Base-by-base conservation (phyloP, 2,329 filamentous ascomycete species). In the Ceratocystis alfenasii region DNA sequence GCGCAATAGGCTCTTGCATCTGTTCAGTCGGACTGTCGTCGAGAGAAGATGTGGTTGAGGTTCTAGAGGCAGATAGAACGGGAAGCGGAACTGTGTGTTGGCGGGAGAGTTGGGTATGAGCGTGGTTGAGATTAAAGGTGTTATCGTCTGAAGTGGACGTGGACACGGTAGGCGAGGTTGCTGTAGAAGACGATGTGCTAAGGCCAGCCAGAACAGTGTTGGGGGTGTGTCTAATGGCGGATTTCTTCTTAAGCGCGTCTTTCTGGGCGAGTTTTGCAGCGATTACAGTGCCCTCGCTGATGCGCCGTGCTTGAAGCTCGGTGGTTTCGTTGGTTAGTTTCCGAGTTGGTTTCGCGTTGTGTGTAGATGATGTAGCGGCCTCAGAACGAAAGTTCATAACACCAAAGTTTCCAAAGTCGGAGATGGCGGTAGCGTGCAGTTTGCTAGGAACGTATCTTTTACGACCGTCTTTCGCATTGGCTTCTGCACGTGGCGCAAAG, bases 381-480 rank as follows among this genome's bases (percentile, higher is more conserved):
- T 65, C 59, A 28, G 60, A 53, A 44, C 66, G 66, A 76, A 87
- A 84, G 66, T 85, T 82, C 79, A 87, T 84, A 50, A 86, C 81
- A 59, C 78, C 77, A 72, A 87, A 87, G 69, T 84, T 85, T 33
- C 83, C 83, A 68, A 81, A 81, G 70, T 79, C 80, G 30, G 77
- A 76, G 69, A 81, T 78, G 22, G 81, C 80, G 69, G 80, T 82
- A 68, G 82, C 81, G 71, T 85, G 83, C 65, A 86, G 75, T 72
- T 85, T 86, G 72, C 79, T 83, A 3, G 84, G 83, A 1, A 86
- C 79, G 1, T 83, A 81, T 68, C 85, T 84, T 66, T 81, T 65
- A 46, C 64, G 64, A n/a, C 44, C 60, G 45, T 67, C 66, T 36
- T 67, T 67, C 10, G 57, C 48, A 63, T 61, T 62, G 41, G 22